A percentile compares a stretch with the other conserved stretches of the same genome.
Evolutionary conservation across 2,329 filamentous ascomycete species (phyloP).

Genomic region (Harringtonia aguacate): DNA sequence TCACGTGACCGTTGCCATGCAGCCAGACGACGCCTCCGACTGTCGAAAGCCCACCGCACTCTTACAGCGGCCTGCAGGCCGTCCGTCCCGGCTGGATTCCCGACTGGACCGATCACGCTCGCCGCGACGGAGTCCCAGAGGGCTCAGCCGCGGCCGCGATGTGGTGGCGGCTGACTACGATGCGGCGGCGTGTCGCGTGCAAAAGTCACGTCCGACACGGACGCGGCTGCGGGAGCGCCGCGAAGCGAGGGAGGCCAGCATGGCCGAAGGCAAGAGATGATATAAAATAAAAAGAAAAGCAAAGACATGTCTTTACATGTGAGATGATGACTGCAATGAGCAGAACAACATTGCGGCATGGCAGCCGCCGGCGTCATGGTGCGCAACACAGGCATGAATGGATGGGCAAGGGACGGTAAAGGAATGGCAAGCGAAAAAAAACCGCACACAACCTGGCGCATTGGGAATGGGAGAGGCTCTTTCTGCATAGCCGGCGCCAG

Average conservation of each 20-base stretch:
- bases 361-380: too few relatives aligned
- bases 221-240: conserved; percentile 17
- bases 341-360: too few relatives aligned
- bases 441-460: too few relatives aligned
- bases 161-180: not conserved
- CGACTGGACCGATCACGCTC: not conserved
- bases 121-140: not conserved
- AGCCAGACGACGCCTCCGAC: not conserved
- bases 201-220: conserved; percentile 6
- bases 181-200: conserved; percentile 14
- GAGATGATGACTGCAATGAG: too few relatives aligned
- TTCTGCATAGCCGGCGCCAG: too few relatives aligned
- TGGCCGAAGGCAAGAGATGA: conserved; percentile 18
- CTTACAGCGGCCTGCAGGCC: not conserved
- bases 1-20: not conserved
- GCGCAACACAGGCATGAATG: too few relatives aligned
- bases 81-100: not conserved
- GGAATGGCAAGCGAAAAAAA: too few relatives aligned
- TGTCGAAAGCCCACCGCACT: not conserved
- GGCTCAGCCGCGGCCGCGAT: not conserved
- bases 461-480: too few relatives aligned
- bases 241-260: too few relatives aligned
- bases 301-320: not conserved
- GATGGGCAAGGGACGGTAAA: too few relatives aligned
- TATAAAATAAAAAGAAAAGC: not conserved